These are phyloP conservation scores for Haberlea rhodopensis DNA, from an alignment of 257 asterid species.

Conservation along the genomic window DNA sequence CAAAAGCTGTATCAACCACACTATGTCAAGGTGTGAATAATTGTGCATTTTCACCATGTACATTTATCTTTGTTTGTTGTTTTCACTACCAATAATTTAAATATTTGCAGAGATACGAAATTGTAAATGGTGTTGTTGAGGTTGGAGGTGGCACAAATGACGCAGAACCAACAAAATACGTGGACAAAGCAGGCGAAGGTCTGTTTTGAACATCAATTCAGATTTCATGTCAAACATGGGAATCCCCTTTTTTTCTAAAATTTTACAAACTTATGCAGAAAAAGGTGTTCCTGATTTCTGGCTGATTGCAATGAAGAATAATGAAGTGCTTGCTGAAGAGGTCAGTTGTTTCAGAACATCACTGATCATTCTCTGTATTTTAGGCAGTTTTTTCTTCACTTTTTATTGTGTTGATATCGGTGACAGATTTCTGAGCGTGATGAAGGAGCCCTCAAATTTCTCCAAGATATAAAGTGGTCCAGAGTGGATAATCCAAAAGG, in stretches of 20 bases:
- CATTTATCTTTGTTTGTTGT: neutral
- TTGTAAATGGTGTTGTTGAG: constrained; percentile 67
- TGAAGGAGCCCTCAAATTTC: constrained; percentile 69
- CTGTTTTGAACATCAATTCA: neutral
- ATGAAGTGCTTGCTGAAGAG: constrained; percentile 70
- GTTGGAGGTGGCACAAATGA: constrained; percentile 52
- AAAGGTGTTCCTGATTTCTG: constrained; percentile 86
- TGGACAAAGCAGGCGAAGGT: constrained; percentile 48
- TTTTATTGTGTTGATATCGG: neutral
- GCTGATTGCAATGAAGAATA: constrained; percentile 76
- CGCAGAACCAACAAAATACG: constrained; percentile 38
- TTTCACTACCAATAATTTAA: constrained; percentile 8
- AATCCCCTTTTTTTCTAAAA: neutral
- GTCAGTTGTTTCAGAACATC: constrained; percentile 30
- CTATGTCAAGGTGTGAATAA: neutral
- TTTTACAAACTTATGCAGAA: constrained; percentile 12
- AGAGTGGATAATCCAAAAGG: constrained; percentile 70
- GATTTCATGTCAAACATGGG: no score
- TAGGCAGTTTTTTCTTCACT: neutral
- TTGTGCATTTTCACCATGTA: neutral
- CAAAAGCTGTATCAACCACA: no score
- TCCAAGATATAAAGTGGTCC: constrained; percentile 76
- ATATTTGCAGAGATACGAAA: constrained; percentile 58
- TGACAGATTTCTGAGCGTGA: constrained; percentile 63
- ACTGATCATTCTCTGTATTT: neutral